Base-by-base conservation (phyloP, 768 basidiomycete genomes). In the Hypsizygus marmoreus region DNA sequence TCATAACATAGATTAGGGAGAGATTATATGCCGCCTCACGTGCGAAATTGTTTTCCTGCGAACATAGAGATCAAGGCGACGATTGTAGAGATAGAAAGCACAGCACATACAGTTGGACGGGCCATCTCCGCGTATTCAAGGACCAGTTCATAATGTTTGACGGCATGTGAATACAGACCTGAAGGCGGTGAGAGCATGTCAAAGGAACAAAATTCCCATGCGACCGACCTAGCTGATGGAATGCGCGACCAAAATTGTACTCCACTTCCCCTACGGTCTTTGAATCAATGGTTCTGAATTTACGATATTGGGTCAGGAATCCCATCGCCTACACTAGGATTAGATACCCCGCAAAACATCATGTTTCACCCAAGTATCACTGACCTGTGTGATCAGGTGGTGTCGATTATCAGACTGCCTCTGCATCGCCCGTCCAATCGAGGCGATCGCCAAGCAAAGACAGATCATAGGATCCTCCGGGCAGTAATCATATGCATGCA, bases 341-440 rank as follows among this genome's bases (percentile, higher is more conserved):
- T 19, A 45, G 43, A 17, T 19, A 28, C 35, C 14, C 29, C 6
- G 2, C 14, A 30, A 4, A 19, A 16, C 7, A 23, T 7, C 4
- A 16, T 17, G 4, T 2, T 12, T 5, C 13, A 17, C 11, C 6
- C 25, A 13, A 42, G 12, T 31, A 4, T 11, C 31, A 29, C 33
- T 25, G 22, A 71, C 74, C 58, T 94, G 91, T 3, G 85, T 76
- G 29, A 97, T 78, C 47, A 93, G 77, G 62, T 95, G 90, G 59
- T 97, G 89, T 30, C 94, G 71, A 61, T 99, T 98, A 67, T 97
- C 95, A 11, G 87, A 84, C 63, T 97, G 95, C 14, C 95, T 79
- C 53, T 95, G 91, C 86, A 92, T 91, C 0, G 93, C 88, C 28
- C 95, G 78, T 9, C 93, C 92, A 35, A 97, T 71, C 16, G 91